Evolutionary conservation across 2,329 filamentous ascomycete species (phyloP).

Genomic region (Penicillium sp.): DNA sequence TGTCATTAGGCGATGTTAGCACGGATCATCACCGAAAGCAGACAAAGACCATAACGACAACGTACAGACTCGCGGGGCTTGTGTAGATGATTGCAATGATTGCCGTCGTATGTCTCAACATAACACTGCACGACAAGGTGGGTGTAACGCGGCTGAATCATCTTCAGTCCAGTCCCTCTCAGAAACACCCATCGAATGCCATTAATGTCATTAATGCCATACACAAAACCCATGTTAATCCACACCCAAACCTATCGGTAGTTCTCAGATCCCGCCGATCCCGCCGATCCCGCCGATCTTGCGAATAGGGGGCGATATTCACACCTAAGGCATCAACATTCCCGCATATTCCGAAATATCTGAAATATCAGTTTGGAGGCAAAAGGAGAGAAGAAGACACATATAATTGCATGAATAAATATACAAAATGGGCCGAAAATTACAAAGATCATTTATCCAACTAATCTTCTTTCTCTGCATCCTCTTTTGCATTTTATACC

Average conservation of each 20-base stretch:
- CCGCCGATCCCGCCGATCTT: not conserved
- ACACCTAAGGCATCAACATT: slow-evolving; percentile 4
- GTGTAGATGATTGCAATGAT: no score
- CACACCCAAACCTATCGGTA: not conserved
- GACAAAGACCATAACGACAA: no score
- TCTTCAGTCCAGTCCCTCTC: no score
- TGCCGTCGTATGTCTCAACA: no score
- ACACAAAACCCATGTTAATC: not conserved
- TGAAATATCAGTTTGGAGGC: not conserved
- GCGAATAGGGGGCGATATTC: not conserved
- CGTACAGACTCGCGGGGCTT: no score
- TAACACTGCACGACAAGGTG: no score
- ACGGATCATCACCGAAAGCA: no score
- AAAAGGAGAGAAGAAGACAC: not conserved
- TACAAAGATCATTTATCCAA: slow-evolving; percentile 38
- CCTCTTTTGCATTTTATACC: slow-evolving; percentile 40
- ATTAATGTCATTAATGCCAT: not conserved
- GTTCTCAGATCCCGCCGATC: not conserved
- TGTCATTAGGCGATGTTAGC: no score
- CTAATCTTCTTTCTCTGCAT: slow-evolving; percentile 36
- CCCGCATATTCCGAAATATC: slow-evolving; percentile 1
- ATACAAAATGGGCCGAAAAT: slow-evolving; percentile 38
- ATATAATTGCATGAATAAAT: slow-evolving; percentile 6
- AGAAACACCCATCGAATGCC: not conserved
- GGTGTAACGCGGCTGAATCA: no score